Evolutionary conservation across 208 protist species (phyloP).

Genomic region (Angomonas deanei): DNA sequence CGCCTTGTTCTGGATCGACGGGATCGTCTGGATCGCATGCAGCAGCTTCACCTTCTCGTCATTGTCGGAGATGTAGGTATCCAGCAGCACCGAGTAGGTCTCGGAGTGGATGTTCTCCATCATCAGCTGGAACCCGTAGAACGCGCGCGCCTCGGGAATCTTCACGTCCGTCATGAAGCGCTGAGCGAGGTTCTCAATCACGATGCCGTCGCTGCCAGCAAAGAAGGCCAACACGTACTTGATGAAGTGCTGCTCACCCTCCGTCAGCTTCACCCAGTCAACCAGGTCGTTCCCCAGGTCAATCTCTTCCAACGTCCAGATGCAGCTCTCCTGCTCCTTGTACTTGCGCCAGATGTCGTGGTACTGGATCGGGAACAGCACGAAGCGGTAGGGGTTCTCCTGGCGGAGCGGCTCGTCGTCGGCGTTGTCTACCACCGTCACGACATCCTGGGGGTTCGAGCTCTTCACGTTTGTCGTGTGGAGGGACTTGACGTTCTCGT

Average conservation of each 20-base stretch:
- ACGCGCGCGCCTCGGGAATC: slow-evolving; percentile 96
- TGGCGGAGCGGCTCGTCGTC: slow-evolving; percentile 92
- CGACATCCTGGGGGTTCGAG: neutral
- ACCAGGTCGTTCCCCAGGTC: slow-evolving; percentile 93
- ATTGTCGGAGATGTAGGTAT: slow-evolving; percentile 96
- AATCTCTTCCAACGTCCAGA: slow-evolving; percentile 99
- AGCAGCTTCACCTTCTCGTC: slow-evolving; percentile 93
- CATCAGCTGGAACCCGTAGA: slow-evolving; percentile 99
- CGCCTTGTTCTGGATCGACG: slow-evolving; percentile 97
- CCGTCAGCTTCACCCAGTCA: slow-evolving; percentile 96
- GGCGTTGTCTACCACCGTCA: slow-evolving; percentile 12
- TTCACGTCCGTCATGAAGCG: slow-evolving; percentile 98
- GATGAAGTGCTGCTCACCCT: slow-evolving; percentile 98
- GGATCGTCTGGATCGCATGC: slow-evolving; percentile 96
- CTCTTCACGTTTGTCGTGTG: slow-evolving; percentile 2
- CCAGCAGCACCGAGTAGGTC: slow-evolving; percentile 90
- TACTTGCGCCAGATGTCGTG: slow-evolving; percentile 98
- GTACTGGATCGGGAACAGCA: slow-evolving; percentile 98
- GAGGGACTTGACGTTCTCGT: neutral
- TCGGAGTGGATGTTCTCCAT: slow-evolving; percentile 99
- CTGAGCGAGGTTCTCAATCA: slow-evolving; percentile 97
- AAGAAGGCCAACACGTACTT: slow-evolving; percentile 99
- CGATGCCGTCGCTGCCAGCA: slow-evolving; percentile 98
- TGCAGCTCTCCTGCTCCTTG: slow-evolving; percentile 97
- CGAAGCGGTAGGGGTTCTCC: slow-evolving; percentile 96